Evolutionary conservation across 2,329 filamentous ascomycete genomes (phyloP).

Genomic region (Fusarium humuli): DNA sequence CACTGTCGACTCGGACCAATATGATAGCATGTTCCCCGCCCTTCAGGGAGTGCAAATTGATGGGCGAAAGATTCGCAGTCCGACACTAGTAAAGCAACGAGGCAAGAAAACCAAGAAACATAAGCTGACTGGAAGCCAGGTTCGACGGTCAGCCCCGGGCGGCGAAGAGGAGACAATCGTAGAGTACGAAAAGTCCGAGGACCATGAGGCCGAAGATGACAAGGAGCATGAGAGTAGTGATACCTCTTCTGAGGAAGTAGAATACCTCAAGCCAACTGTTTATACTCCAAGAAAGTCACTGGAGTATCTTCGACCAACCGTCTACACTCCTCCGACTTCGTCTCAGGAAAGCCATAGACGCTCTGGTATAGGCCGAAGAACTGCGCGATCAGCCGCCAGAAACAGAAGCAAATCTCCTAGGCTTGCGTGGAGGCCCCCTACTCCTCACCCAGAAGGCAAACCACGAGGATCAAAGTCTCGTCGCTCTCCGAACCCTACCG

Average conservation of each 20-base stretch:
- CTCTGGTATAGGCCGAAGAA: background rate
- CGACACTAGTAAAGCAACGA: background rate
- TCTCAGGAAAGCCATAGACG: constrained; percentile 1
- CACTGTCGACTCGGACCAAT: constrained; percentile 36
- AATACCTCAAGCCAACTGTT: constrained; percentile 24
- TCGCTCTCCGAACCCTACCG: background rate
- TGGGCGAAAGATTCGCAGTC: background rate
- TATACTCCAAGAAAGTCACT: constrained; percentile 29
- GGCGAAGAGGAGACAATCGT: background rate
- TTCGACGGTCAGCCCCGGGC: background rate
- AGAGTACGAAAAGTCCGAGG: background rate
- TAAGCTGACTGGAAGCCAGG: background rate
- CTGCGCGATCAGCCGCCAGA: background rate
- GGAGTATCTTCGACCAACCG: constrained; percentile 19
- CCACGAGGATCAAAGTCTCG: constrained; percentile 1
- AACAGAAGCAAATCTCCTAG: constrained; percentile 12
- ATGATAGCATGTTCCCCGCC: constrained; percentile 43
- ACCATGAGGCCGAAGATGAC: background rate
- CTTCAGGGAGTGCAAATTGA: constrained; percentile 18
- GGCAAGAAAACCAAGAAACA: background rate
- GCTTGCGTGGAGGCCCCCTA: constrained; percentile 24
- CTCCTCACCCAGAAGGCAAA: constrained; percentile 28
- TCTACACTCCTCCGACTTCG: constrained; percentile 33
- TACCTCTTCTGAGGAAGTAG: background rate
- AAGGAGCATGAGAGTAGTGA: background rate